Percentiles rank a stretch among this genome's conserved stretches.
Conservation (phyloP, 306 rosid genomes). For the Lotus japonicus region DNA sequence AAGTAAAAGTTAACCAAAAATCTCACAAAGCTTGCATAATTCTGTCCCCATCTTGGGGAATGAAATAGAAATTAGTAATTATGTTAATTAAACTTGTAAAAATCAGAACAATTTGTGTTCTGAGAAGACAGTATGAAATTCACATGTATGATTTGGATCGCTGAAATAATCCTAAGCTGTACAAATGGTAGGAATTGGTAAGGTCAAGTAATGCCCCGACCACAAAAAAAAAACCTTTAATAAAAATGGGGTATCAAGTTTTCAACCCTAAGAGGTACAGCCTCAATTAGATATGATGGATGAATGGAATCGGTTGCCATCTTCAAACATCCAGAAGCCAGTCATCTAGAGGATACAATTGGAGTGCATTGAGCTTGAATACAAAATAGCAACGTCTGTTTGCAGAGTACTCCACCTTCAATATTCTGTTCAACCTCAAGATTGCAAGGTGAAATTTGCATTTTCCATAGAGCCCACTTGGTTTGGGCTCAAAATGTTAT, state of each 20-base stretch:
- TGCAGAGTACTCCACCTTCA: not conserved
- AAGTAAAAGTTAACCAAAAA: not conserved
- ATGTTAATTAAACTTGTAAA: constrained; percentile 29
- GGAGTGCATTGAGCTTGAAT: too few relatives aligned
- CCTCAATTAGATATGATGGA: constrained; percentile 42
- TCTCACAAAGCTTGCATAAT: constrained; percentile 16
- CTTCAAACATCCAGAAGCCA: constrained; percentile 29
- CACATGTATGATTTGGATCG: constrained; percentile 52
- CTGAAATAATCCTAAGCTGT: constrained; percentile 75
- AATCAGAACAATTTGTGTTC: constrained; percentile 10
- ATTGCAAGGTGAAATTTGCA: constrained; percentile 4
- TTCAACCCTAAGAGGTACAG: constrained; percentile 33
- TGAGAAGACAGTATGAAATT: constrained; percentile 14
- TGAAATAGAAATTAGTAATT: constrained; percentile 29
- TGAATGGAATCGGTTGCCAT: constrained; percentile 30
- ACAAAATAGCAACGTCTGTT: not conserved
- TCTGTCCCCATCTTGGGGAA: constrained; percentile 26
- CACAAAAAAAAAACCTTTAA: constrained; percentile 41
- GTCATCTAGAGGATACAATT: constrained; percentile 23
- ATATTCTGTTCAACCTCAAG: constrained; percentile 9
- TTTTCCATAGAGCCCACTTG: constrained; percentile 18
- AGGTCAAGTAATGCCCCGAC: constrained; percentile 45
- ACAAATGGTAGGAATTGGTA: constrained; percentile 44
- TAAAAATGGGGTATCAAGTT: constrained; percentile 44
- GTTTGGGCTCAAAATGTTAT: not conserved